Evolutionary conservation across 139 green algal genomes (phyloP), one percentile per base, ranked within the genome.

Genomic region (Chlamydomonas applanata): DNA sequence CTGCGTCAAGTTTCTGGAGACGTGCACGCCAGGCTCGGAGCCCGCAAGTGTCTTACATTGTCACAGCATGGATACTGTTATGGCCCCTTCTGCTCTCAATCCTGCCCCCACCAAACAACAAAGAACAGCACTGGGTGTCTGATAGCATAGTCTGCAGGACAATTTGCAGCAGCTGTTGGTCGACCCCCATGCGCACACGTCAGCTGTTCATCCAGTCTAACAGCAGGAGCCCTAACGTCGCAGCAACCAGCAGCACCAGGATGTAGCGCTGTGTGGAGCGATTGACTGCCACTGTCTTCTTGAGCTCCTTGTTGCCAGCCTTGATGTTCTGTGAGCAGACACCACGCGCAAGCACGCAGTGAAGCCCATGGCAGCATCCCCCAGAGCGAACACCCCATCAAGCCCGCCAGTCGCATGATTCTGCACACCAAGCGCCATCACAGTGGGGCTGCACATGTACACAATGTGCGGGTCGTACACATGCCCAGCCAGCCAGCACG

Each of bases 161-260:
- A n/a, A n/a, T n/a, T n/a, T n/a, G n/a, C n/a, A n/a, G n/a, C n/a
- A n/a, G n/a, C n/a, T n/a, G n/a, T n/a, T n/a, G n/a, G n/a, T n/a
- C n/a, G n/a, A n/a, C n/a, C n/a, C n/a, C n/a, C n/a, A n/a, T n/a
- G n/a, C n/a, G n/a, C n/a, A n/a, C n/a, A n/a, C n/a, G n/a, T n/a
- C n/a, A n/a, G n/a, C 89, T 93, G 63, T 90, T 85, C 57, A 86
- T 90, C 90, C 91, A 93, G 76, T 96, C 90, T 24, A 93, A 81
- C 72, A 96, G 89, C 32, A 96, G 79, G 54, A 96, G 69, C 29
- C 72, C 44, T 14, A 90, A n/a, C 9, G 85, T 81, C 0, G 85
- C 85, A 0, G 82, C 56, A 2, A 93, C 53, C 60, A 95, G 72
- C 63, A 96, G 72, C 40, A 85, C 79, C 25, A 94, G n/a, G 34